Percentiles rank a stretch among this genome's conserved stretches.
Conservation (phyloP, 1,284 basidiomycete genomes). For the Sphaerobolus stellatus region DNA sequence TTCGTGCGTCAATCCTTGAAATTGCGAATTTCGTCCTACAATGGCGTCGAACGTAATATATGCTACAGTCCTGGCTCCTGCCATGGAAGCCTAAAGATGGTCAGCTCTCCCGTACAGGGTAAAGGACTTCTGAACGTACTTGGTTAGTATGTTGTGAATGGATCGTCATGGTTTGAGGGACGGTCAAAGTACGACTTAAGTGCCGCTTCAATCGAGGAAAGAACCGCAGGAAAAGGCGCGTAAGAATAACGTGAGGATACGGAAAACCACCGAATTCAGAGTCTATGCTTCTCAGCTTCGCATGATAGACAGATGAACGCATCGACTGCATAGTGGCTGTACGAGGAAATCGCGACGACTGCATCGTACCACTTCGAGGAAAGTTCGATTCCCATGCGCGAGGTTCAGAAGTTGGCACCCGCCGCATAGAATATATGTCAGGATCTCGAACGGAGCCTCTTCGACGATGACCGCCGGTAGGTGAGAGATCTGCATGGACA, state of each 20-base stretch:
- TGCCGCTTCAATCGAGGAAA: constrained; percentile 37
- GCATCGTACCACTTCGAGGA: too few relatives aligned
- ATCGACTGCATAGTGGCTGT: neutral
- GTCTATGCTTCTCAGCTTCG: constrained; percentile 18
- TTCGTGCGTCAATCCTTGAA: constrained; percentile 41
- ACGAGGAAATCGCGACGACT: neutral
- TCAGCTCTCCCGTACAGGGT: too few relatives aligned
- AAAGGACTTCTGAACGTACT: too few relatives aligned
- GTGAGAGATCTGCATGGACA: too few relatives aligned
- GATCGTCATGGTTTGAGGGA: constrained; percentile 18
- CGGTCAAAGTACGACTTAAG: constrained; percentile 40
- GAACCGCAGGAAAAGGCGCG: constrained; percentile 33
- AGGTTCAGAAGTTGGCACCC: too few relatives aligned
- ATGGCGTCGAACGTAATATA: constrained; percentile 17
- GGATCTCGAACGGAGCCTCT: too few relatives aligned
- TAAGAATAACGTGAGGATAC: constrained; percentile 65
- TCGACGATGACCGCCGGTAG: too few relatives aligned
- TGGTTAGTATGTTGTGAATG: too few relatives aligned
- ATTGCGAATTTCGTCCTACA: constrained; percentile 18
- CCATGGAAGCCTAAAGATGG: too few relatives aligned
- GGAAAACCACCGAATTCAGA: constrained; percentile 86
- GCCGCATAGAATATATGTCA: too few relatives aligned
- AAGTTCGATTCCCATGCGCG: too few relatives aligned
- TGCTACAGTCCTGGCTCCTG: constrained; percentile 14
- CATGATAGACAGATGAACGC: neutral